Evolutionary conservation across 768 basidiomycete species (phyloP).

Genomic region (Cubamyces lactineus): DNA sequence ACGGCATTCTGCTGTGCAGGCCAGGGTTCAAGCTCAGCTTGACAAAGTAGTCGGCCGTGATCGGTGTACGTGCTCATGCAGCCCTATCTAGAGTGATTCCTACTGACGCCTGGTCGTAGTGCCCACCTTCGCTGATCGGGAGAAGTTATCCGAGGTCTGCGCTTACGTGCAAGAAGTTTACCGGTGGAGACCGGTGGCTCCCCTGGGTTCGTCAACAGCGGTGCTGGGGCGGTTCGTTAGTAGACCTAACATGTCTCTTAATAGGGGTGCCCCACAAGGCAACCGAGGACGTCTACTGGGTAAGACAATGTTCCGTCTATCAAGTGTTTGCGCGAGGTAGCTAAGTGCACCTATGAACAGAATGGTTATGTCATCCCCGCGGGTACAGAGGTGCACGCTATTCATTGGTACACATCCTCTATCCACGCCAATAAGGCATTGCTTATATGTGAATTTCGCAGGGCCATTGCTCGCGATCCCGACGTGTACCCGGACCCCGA

Average conservation of each 20-base stretch:
- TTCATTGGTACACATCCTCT: constrained; percentile 38
- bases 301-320: constrained; percentile 29
- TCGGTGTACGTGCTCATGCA: no score
- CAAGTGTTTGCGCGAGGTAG: not conserved
- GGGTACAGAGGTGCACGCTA: constrained; percentile 42
- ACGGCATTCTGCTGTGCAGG: constrained; percentile 38
- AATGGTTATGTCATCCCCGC: constrained; percentile 45
- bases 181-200: constrained; percentile 46
- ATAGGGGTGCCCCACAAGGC: constrained; percentile 68
- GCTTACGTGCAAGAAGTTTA: constrained; percentile 47
- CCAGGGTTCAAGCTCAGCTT: constrained; percentile 40
- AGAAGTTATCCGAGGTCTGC: constrained; percentile 40
- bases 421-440: not conserved
- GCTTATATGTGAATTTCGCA: not conserved
- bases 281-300: constrained; percentile 66
- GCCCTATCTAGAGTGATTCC: no score
- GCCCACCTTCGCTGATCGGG: constrained; percentile 45
- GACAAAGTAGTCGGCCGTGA: constrained; percentile 42
- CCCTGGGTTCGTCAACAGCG: constrained; percentile 31
- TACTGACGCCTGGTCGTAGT: no score
- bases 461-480: constrained; percentile 39
- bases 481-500: constrained; percentile 38
- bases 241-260: constrained; percentile 19
- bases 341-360: constrained; percentile 7
- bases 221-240: not conserved